These are phyloP conservation scores for Rhamnella rubrinervis DNA, from an alignment of 331 rosid species.

Conservation along the genomic window DNA sequence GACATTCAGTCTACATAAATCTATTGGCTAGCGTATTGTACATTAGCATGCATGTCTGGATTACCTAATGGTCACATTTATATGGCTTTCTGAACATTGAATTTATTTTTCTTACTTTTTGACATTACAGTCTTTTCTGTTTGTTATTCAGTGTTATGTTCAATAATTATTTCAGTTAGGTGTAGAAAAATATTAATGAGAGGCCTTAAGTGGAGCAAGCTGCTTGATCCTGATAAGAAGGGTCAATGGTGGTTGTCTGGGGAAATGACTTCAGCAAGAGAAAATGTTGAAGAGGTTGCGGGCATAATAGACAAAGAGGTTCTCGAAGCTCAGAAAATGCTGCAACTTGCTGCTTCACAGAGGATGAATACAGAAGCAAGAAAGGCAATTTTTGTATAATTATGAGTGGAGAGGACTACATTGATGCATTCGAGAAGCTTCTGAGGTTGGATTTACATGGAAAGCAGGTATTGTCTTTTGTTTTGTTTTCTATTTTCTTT, in stretches of 20 bases:
- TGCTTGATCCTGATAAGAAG: conserved; percentile 79
- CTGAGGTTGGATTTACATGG: conserved; percentile 79
- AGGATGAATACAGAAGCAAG: conserved; percentile 93
- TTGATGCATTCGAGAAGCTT: conserved; percentile 95
- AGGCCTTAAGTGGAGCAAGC: conserved; percentile 81
- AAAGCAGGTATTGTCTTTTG: conserved; percentile 57
- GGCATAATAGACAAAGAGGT: conserved; percentile 76
- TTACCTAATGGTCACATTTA: too few relatives aligned
- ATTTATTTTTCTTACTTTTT: neutral
- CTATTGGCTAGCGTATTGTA: too few relatives aligned
- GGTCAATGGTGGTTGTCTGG: conserved; percentile 94
- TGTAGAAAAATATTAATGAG: conserved; percentile 58
- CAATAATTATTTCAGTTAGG: conserved; percentile 53
- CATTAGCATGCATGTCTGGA: too few relatives aligned
- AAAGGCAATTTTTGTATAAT: conserved; percentile 85
- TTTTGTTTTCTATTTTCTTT: neutral
- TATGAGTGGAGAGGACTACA: conserved; percentile 89
- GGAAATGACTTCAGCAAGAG: conserved; percentile 46
- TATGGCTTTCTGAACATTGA: neutral
- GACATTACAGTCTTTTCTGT: conserved; percentile 8
- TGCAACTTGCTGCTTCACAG: conserved; percentile 86
- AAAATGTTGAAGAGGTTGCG: conserved; percentile 65
- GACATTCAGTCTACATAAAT: too few relatives aligned
- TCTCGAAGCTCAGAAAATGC: conserved; percentile 74
- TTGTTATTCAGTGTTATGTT: conserved; percentile 11